Evolutionary conservation across 345 rosid genomes (phyloP).

Genomic region (Triadica sebifera): DNA sequence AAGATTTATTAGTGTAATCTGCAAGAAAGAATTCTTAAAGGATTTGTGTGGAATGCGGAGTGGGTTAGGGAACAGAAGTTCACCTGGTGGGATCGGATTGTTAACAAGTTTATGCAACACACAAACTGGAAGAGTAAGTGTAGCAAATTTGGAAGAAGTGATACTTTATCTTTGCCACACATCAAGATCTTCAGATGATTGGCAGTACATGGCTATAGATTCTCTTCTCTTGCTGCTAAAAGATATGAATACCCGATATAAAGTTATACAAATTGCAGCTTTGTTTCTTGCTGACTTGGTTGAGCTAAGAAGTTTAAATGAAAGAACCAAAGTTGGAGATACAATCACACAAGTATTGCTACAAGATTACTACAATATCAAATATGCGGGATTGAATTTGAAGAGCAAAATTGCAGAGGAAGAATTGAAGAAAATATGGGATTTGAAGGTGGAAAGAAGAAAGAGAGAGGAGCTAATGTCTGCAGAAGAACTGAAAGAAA

Average conservation of each 20-base stretch:
- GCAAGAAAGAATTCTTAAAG: constrained; percentile 47
- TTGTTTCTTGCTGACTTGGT: constrained; percentile 56
- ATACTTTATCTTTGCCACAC: constrained; percentile 49
- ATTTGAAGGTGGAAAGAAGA: constrained; percentile 64
- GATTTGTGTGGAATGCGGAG: constrained; percentile 57
- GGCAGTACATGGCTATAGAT: constrained; percentile 63
- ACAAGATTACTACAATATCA: constrained; percentile 60
- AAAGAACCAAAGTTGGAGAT: constrained; percentile 48
- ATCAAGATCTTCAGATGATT: constrained; percentile 72
- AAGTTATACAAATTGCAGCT: constrained; percentile 51
- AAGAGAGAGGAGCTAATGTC: constrained; percentile 59
- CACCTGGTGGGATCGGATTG: constrained; percentile 67
- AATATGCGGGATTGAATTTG: constrained; percentile 47
- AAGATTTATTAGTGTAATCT: constrained; percentile 44
- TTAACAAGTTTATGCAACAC: constrained; percentile 53
- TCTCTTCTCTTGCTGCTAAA: constrained; percentile 59
- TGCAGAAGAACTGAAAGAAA: constrained; percentile 50
- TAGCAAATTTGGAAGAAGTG: constrained; percentile 40
- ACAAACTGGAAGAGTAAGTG: constrained; percentile 52
- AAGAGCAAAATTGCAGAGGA: constrained; percentile 39
- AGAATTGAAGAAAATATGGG: constrained; percentile 56
- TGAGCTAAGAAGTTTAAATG: constrained; percentile 48
- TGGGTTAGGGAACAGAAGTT: constrained; percentile 49
- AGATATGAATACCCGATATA: constrained; percentile 51
- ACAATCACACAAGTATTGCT: constrained; percentile 49